phyloP scores from a whole-genome alignment of 179 eudicot genomes.

The Beta macrorhiza region DNA sequence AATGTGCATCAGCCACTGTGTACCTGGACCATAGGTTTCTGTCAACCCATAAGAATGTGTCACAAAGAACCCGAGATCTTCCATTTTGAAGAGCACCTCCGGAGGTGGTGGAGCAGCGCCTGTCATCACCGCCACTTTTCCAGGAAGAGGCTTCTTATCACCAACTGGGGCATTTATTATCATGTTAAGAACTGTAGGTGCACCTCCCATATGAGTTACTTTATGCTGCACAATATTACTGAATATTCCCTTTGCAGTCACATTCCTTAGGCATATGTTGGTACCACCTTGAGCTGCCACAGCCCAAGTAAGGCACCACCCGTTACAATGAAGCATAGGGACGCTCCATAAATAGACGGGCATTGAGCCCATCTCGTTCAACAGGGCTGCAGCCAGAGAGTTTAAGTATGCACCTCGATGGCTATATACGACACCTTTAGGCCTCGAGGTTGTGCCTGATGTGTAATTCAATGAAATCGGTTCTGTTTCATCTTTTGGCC shows the following conservation, averaged over 20 bases:
- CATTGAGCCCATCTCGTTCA: conserved; percentile 53
- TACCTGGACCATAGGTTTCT: conserved; percentile 80
- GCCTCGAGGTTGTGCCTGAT: conserved; percentile 81
- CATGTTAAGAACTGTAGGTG: conserved; percentile 73
- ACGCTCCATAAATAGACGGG: conserved; percentile 73
- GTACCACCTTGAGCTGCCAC: conserved; percentile 81
- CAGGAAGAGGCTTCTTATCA: conserved; percentile 44
- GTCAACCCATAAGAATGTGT: conserved; percentile 72
- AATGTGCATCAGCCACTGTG: conserved; percentile 14
- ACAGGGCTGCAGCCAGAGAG: conserved; percentile 42
- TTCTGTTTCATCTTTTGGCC: conserved; percentile 57
- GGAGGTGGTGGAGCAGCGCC: conserved; percentile 87
- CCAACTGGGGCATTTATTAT: conserved; percentile 41
- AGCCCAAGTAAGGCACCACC: conserved; percentile 82
- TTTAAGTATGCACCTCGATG: conserved; percentile 81
- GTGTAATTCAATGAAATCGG: conserved; percentile 74
- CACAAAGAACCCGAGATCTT: conserved; percentile 59
- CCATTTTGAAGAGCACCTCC: conserved; percentile 54
- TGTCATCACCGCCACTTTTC: conserved; percentile 53
- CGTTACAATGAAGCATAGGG: conserved; percentile 91
- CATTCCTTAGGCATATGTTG: conserved; percentile 57
- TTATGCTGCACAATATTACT: conserved; percentile 35
- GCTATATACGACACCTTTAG: conserved; percentile 75
- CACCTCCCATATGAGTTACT: conserved; percentile 76
- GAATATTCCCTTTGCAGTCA: conserved; percentile 51